Percentiles rank a stretch among this genome's conserved stretches.
These are phyloP conservation scores for Aspergillus udagawae DNA, from an alignment of 2,329 filamentous ascomycete species.

Conservation along the genomic window DNA sequence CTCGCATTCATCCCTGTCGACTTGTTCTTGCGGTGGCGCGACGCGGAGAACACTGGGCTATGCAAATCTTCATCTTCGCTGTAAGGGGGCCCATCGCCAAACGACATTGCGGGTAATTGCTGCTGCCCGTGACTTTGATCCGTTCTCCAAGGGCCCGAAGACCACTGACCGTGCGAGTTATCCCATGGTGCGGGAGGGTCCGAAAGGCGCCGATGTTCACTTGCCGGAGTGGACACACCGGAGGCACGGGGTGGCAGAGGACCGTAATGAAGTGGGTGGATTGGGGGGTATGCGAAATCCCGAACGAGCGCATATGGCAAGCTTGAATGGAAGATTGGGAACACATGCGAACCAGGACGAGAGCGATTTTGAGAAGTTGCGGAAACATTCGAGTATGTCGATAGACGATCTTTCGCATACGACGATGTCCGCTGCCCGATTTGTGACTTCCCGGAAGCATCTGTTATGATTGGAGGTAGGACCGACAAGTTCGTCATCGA, in stretches of 20 bases:
- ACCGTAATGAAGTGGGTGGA: conserved; percentile 88
- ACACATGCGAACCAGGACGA: conserved; percentile 74
- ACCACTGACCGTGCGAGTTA: conserved; percentile 56
- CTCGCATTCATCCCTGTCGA: conserved; percentile 45
- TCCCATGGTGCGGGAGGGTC: conserved; percentile 74
- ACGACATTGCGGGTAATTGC: conserved; percentile 76
- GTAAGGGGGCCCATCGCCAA: conserved; percentile 85
- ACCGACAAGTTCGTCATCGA: conserved; percentile 26
- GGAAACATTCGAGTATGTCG: conserved; percentile 74
- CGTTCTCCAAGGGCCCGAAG: conserved; percentile 45
- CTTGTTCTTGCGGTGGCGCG: conserved; percentile 81
- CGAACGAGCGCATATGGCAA: conserved; percentile 85
- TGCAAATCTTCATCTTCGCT: conserved; percentile 94
- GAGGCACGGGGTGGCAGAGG: conserved; percentile 72
- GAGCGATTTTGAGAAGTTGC: conserved; percentile 57
- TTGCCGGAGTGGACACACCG: conserved; percentile 77
- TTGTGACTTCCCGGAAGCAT: conserved; percentile 53
- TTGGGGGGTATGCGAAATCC: conserved; percentile 86
- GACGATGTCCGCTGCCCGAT: conserved; percentile 67
- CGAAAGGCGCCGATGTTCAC: conserved; percentile 75
- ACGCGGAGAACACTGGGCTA: conserved; percentile 79
- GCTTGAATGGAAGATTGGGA: conserved; percentile 79
- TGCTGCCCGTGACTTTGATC: conserved; percentile 58
- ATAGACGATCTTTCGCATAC: conserved; percentile 75
- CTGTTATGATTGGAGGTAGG: conserved; percentile 49